phyloP scores from a whole-genome alignment of 2,329 filamentous ascomycete species.

The Endothia cerciana region DNA sequence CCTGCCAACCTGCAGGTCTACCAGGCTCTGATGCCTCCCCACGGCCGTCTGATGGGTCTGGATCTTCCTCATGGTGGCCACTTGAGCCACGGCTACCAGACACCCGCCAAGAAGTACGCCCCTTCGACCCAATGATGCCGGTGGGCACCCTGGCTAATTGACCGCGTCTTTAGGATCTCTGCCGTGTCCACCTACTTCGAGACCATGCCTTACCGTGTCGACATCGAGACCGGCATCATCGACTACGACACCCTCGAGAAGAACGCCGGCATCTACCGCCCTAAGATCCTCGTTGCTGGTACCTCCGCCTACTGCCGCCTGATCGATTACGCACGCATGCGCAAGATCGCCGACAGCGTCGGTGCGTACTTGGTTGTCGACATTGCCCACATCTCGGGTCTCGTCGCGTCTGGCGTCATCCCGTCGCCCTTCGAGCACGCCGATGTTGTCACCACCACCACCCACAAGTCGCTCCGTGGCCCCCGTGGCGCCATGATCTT shows the following conservation, averaged over 20 bases:
- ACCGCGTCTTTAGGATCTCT: conserved; percentile 67
- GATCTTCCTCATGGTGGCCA: conserved; percentile 94
- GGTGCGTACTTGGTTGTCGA: conserved; percentile 95
- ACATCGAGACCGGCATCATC: conserved; percentile 90
- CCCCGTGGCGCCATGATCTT: conserved; percentile 99
- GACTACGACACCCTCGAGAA: conserved; percentile 94
- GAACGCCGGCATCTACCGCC: conserved; percentile 88
- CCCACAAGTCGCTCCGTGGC: conserved; percentile 97
- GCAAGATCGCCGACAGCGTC: conserved; percentile 89
- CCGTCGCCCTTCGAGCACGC: conserved; percentile 90
- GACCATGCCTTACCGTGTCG: conserved; percentile 93
- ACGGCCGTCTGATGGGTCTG: conserved; percentile 95
- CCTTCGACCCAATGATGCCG: not conserved
- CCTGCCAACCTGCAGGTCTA: conserved; percentile 98
- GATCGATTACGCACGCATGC: conserved; percentile 96
- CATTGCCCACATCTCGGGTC: conserved; percentile 98
- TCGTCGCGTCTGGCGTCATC: conserved; percentile 91
- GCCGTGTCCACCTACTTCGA: conserved; percentile 99
- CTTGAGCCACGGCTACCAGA: conserved; percentile 97
- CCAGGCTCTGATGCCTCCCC: conserved; percentile 93
- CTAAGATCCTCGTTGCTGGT: conserved; percentile 94
- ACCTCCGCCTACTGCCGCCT: conserved; percentile 98
- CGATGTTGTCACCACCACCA: conserved; percentile 97
- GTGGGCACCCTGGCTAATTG: not conserved
- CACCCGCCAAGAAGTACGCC: conserved; percentile 82